Percentiles rank a stretch among this genome's conserved stretches.
These are phyloP conservation scores for Penicillium sp. DNA, from an alignment of 2,329 filamentous ascomycete species.

Conservation along the genomic window DNA sequence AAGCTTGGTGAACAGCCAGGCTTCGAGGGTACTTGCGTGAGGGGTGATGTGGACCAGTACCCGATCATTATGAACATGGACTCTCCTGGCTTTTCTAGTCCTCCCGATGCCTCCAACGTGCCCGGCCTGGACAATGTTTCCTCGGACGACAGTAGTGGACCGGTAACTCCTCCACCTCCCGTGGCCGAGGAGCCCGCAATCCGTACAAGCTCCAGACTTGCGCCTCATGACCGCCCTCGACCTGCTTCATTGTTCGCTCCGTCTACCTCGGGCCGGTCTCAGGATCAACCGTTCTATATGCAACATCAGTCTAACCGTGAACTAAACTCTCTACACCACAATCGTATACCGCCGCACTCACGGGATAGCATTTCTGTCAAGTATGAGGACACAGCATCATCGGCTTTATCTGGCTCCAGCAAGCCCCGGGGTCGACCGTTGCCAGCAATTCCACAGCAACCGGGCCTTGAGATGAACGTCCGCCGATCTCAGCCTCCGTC, in stretches of 20 bases:
- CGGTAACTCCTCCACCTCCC: conserved; percentile 22
- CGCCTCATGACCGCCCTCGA: background rate
- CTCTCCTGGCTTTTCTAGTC: conserved; percentile 9
- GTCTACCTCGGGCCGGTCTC: conserved; percentile 9
- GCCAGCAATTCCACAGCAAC: background rate
- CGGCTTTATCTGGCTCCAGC: background rate
- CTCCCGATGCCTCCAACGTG: conserved; percentile 13
- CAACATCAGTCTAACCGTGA: conserved; percentile 6
- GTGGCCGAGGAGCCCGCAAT: conserved; percentile 15
- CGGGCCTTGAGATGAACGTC: background rate
- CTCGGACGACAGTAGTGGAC: conserved; percentile 27
- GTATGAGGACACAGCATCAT: background rate
- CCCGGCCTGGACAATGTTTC: conserved; percentile 22
- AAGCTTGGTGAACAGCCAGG: conserved; percentile 30
- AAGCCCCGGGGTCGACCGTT: background rate
- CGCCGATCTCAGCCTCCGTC: background rate
- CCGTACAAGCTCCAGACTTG: background rate
- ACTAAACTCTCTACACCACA: background rate
- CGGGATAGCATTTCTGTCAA: background rate
- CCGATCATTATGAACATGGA: conserved; percentile 40
- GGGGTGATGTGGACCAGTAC: conserved; percentile 43
- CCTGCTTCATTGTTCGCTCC: conserved; percentile 1
- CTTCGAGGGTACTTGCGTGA: conserved; percentile 29
- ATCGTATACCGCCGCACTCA: conserved; percentile 3
- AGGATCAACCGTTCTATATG: conserved; percentile 5